These are phyloP conservation scores for Apiospora kogelbergensis DNA, from an alignment of 2,329 filamentous ascomycete species.

Conservation along the genomic window DNA sequence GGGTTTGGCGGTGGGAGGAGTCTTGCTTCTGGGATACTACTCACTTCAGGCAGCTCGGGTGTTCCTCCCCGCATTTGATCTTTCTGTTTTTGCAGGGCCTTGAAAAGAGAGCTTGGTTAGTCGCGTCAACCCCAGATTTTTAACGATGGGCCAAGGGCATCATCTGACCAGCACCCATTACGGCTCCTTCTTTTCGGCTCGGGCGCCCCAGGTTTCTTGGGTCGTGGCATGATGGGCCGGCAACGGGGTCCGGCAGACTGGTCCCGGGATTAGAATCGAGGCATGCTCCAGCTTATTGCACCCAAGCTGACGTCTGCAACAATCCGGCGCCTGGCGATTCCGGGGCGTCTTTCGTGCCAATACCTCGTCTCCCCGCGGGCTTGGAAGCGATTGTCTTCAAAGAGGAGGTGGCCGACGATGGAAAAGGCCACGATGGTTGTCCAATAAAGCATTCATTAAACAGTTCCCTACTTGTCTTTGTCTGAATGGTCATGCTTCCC, in stretches of 20 bases:
- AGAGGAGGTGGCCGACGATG: neutral
- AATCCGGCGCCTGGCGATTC: neutral
- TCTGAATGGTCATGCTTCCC: neutral
- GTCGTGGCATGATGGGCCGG: conserved; percentile 37
- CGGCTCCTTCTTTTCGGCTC: conserved; percentile 46
- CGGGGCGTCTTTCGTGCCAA: no score
- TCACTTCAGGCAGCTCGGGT: conserved; percentile 68
- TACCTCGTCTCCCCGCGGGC: neutral
- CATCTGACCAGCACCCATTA: conserved; percentile 45
- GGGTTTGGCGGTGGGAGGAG: neutral
- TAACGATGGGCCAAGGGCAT: conserved; percentile 11
- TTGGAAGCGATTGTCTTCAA: neutral
- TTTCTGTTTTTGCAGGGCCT: conserved; percentile 81
- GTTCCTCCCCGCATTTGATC: conserved; percentile 79
- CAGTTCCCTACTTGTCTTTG: no score
- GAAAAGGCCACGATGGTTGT: neutral
- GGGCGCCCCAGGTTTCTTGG: conserved; percentile 41
- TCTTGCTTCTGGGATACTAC: neutral
- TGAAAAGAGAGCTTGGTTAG: conserved; percentile 17
- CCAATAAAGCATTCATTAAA: no score
- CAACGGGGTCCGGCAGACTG: conserved; percentile 18
- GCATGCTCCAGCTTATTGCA: neutral
- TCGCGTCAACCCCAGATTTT: conserved; percentile 5
- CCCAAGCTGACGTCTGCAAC: neutral
- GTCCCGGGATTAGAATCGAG: neutral